Conservation (phyloP, 139 green algal species). For the Chlorella sp. region DNA sequence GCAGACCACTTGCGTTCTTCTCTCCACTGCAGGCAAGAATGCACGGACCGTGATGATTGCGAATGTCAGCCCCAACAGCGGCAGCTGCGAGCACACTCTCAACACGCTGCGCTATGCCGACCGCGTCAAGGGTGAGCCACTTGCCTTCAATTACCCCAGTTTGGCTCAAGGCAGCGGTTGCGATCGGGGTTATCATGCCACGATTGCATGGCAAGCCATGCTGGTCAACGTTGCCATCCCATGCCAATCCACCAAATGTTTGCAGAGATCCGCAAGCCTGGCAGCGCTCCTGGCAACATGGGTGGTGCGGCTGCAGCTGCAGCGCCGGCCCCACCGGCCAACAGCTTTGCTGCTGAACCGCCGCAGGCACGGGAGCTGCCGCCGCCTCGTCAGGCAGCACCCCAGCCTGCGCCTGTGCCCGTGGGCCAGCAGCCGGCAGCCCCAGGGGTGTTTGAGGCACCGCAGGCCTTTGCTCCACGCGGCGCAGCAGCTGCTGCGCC, state of each 20-base stretch:
- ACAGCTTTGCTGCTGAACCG: too few relatives aligned
- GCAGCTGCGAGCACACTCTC: constrained; percentile 96
- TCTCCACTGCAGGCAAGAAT: constrained; percentile 55
- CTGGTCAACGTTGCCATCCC: too few relatives aligned
- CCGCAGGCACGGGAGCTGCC: neutral
- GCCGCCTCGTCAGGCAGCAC: neutral
- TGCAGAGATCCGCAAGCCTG: constrained; percentile 44
- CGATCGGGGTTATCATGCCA: too few relatives aligned
- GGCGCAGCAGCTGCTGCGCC: neutral
- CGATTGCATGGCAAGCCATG: too few relatives aligned
- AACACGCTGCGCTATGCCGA: constrained; percentile 99
- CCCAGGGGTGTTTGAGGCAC: neutral
- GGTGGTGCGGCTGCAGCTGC: neutral
- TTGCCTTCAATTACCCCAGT: too few relatives aligned
- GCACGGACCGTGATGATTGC: constrained; percentile 98
- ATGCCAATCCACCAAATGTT: neutral
- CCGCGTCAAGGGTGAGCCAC: constrained; percentile 82
- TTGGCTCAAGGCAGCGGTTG: too few relatives aligned
- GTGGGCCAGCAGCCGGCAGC: neutral
- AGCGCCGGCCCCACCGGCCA: neutral
- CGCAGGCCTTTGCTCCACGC: too few relatives aligned
- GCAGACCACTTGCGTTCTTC: neutral
- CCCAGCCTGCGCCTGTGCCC: neutral
- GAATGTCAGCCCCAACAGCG: constrained; percentile 90
- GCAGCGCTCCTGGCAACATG: neutral